Conservation (phyloP, 176 grass and related monocot genomes). For the Rhynchospora breviuscula region DNA sequence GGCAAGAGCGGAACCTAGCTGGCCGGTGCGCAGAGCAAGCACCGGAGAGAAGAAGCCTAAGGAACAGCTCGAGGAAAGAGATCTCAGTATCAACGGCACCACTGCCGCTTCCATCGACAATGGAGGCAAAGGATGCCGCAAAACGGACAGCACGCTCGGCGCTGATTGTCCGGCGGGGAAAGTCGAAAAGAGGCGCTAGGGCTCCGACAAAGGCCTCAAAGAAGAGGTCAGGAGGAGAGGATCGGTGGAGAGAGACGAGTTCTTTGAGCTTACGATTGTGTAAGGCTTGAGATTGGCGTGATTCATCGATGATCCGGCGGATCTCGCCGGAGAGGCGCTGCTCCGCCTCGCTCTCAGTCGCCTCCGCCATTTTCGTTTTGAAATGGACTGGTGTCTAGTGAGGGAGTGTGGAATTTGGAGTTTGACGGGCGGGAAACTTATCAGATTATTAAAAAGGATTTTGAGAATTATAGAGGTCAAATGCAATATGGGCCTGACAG, state of each 20-base stretch:
- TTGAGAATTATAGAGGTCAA: too few species aligned
- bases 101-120: background rate
- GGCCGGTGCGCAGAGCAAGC: constrained; percentile 45
- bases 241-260: constrained; percentile 47
- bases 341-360: constrained; percentile 25
- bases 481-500: too few species aligned
- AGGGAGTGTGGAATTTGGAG: background rate
- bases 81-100: background rate
- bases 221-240: constrained; percentile 34
- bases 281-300: constrained; percentile 51
- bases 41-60: constrained; percentile 53
- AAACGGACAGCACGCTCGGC: constrained; percentile 64
- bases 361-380: background rate
- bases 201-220: constrained; percentile 50
- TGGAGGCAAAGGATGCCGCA: constrained; percentile 45
- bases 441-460: too few species aligned
- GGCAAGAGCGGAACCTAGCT: constrained; percentile 59
- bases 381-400: background rate
- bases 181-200: constrained; percentile 61
- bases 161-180: constrained; percentile 32
- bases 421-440: constrained; percentile 14
- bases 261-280: constrained; percentile 74
- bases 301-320: constrained; percentile 65
- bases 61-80: constrained; percentile 70
- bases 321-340: constrained; percentile 35